These are phyloP conservation scores for Eucalyptus paniculata DNA, from an alignment of 345 rosid species.

Conservation along the genomic window DNA sequence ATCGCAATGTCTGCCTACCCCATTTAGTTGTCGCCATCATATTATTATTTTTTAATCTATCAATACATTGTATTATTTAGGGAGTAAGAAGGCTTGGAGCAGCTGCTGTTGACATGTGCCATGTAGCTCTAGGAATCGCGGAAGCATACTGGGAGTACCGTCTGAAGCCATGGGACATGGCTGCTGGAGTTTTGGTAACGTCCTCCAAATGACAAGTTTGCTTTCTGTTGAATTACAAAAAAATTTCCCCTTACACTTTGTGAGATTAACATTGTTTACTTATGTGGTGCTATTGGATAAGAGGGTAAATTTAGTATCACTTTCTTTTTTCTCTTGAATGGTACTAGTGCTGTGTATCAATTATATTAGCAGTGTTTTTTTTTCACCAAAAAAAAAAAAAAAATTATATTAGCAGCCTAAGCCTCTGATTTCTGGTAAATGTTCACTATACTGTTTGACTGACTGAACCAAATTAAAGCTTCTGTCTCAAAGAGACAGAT, in stretches of 20 bases:
- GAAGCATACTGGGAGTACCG: constrained; percentile 97
- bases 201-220: neutral
- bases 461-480: neutral
- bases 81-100: constrained; percentile 97
- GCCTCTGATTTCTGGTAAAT: neutral
- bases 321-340: neutral
- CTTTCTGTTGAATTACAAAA: neutral
- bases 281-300: neutral
- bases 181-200: constrained; percentile 93
- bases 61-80: constrained; percentile 4
- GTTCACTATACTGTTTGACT: neutral
- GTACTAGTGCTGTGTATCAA: neutral
- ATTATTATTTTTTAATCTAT: neutral
- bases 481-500: neutral
- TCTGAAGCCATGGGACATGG: constrained; percentile 99
- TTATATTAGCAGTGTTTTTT: neutral
- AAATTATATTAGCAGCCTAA: neutral
- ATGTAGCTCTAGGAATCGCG: constrained; percentile 82
- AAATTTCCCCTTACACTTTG: neutral
- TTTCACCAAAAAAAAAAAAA: too few relatives aligned
- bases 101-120: constrained; percentile 99
- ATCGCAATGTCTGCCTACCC: neutral
- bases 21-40: neutral
- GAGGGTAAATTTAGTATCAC: neutral
- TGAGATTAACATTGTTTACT: neutral